A percentile compares a stretch with the other conserved stretches of the same genome.
Evolutionary conservation across 805 yeast species (phyloP).

Genomic region (Wickerhamomyces alni): DNA sequence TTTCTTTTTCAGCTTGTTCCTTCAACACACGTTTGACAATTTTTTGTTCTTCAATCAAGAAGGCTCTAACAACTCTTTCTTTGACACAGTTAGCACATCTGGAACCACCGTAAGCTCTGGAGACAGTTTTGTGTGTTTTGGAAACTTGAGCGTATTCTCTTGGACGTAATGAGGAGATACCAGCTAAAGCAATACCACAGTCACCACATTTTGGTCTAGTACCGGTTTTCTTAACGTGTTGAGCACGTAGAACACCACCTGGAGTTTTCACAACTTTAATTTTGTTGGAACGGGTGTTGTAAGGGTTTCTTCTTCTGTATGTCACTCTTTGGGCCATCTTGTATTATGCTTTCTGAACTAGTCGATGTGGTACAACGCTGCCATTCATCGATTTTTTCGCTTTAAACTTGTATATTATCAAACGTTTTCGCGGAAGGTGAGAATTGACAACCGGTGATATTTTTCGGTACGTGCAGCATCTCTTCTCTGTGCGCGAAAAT

Average conservation of each 20-base stretch:
- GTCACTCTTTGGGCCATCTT: constrained; percentile 99
- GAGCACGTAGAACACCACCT: constrained; percentile 98
- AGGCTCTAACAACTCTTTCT: constrained; percentile 99
- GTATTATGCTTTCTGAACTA: constrained; percentile 5
- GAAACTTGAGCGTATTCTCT: constrained; percentile 94
- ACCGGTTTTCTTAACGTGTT: constrained; percentile 88
- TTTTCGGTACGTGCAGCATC: neutral
- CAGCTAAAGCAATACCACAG: constrained; percentile 74
- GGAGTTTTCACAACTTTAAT: constrained; percentile 99
- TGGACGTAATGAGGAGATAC: constrained; percentile 95
- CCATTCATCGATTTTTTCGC: no score
- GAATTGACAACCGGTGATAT: neutral
- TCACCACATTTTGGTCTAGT: constrained; percentile 82
- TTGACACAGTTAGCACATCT: constrained; percentile 98
- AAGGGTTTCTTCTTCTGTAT: constrained; percentile 98
- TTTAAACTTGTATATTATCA: neutral
- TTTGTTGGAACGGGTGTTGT: constrained; percentile 99
- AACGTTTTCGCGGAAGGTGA: neutral
- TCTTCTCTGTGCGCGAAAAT: neutral
- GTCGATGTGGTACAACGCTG: neutral
- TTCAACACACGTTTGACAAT: constrained; percentile 98
- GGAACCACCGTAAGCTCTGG: constrained; percentile 99
- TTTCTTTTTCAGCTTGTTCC: constrained; percentile 89
- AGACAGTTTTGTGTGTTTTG: constrained; percentile 95
- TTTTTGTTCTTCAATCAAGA: constrained; percentile 99